Percentiles rank a stretch among this genome's conserved stretches.
Conservation (phyloP, 768 basidiomycete genomes). For the Vararia minispora region DNA sequence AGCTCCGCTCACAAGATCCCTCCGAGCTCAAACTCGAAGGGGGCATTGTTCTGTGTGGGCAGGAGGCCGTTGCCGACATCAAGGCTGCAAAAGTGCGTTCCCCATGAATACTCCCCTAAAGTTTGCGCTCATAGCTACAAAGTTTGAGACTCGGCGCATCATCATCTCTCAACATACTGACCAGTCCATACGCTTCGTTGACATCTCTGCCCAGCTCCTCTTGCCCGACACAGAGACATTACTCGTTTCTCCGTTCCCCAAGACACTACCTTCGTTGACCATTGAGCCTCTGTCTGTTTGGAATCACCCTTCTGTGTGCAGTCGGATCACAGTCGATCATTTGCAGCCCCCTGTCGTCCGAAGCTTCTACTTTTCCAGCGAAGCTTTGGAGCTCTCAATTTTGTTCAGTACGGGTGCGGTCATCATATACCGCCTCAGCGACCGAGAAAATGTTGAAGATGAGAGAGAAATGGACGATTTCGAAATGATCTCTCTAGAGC, state of each 20-base stretch:
- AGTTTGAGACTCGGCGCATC: conserved; percentile 57
- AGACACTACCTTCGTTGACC: conserved; percentile 46
- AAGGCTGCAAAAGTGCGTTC: conserved; percentile 43
- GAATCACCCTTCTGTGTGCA: conserved; percentile 20
- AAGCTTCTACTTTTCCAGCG: conserved; percentile 33
- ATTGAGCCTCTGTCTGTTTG: conserved; percentile 29
- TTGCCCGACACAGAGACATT: conserved; percentile 34
- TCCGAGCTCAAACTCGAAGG: conserved; percentile 28
- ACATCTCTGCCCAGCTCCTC: conserved; percentile 61
- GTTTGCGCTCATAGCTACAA: not conserved
- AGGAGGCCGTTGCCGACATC: conserved; percentile 36
- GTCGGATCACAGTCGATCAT: conserved; percentile 15
- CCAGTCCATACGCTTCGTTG: conserved; percentile 58
- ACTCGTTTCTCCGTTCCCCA: conserved; percentile 53
- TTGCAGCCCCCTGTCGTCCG: conserved; percentile 15
- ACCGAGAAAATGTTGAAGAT: conserved; percentile 8
- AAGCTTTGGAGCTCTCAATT: conserved; percentile 48
- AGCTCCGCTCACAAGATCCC: conserved; percentile 9
- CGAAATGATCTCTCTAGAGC: conserved; percentile 43
- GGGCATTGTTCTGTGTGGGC: conserved; percentile 43
- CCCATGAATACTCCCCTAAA: not conserved
- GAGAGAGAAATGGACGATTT: conserved; percentile 25
- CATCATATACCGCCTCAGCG: conserved; percentile 34
- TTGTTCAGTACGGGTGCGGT: conserved; percentile 46
- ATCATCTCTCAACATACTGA: conserved; percentile 55